Evolutionary conservation across 208 protist species (phyloP), one percentile per base, ranked within the genome.

Genomic region (Leishmania major): DNA sequence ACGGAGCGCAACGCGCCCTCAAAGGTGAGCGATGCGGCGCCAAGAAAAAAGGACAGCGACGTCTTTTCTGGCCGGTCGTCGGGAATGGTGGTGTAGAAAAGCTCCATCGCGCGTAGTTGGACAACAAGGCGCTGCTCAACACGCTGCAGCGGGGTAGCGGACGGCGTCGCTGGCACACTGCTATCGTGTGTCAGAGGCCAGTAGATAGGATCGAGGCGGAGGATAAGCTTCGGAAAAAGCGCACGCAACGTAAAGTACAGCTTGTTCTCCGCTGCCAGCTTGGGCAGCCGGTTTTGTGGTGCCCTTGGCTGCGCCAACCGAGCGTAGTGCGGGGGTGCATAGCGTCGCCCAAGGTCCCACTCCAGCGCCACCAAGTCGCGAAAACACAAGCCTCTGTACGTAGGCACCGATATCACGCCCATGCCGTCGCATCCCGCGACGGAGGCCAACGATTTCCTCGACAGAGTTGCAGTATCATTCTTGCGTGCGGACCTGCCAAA

Each of bases 1-100:
- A 90, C 86, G 2, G 87, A 92, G 77, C 82, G 78, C 53, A 96
- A 78, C 13, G 79, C 71, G 13, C 93, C 93, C 19, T 79, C 74
- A 73, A 96, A 95, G 49, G 75, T 47, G 6, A 88, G 53, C 40
- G 59, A 72, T 1, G 86, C 81, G 28, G 84, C 91, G 28, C 79
- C 78, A 40, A 96, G 80, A 53, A 87, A 85, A 69, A 95, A 84
- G 8, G 82, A 90, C 43, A 88, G 87, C 17, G 87, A 84, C 15
- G 89, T 78, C 43, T 53, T 73, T 70, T 93, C 85, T 13, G 78
- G 57, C 4, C 79, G 62, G 15, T 79, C 78, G 49, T 83, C 79
- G 8, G 83, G 64, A 7, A 83, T 76, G 37, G 83, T 86, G 25
- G 83, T 86, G 74, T 72, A 82, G 57, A 82, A 82, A 0, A 83